A percentile compares a stretch with the other conserved stretches of the same genome.
These are phyloP conservation scores for Cercospora nicotianae DNA, from an alignment of 2,329 filamentous ascomycete genomes.

Conservation along the genomic window DNA sequence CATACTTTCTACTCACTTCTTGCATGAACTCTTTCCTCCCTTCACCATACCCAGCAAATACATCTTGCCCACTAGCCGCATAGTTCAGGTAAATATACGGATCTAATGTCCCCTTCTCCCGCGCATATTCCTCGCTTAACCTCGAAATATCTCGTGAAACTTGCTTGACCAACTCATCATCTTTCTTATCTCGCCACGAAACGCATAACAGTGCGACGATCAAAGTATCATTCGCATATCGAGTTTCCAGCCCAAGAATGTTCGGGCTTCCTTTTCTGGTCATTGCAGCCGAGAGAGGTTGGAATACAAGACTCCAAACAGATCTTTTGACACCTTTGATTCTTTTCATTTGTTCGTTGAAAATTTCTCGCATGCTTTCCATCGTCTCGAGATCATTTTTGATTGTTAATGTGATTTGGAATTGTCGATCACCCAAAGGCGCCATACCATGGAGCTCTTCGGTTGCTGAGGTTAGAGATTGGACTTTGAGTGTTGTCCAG, in stretches of 20 bases:
- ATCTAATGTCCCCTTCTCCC: not conserved
- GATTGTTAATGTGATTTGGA: not conserved
- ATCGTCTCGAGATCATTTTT: not conserved
- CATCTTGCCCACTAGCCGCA: slow-evolving; percentile 13
- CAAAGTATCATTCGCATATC: not conserved
- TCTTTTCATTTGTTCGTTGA: not conserved
- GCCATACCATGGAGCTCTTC: not conserved
- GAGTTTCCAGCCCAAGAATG: not conserved
- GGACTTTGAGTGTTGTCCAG: not conserved
- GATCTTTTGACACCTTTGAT: not conserved
- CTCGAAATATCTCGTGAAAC: not conserved
- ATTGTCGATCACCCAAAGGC: not conserved
- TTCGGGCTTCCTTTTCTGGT: not conserved
- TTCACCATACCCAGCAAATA: slow-evolving; percentile 13
- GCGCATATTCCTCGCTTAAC: not conserved
- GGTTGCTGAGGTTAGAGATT: not conserved
- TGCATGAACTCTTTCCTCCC: slow-evolving; percentile 10
- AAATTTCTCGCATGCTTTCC: not conserved
- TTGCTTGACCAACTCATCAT: slow-evolving; percentile 4
- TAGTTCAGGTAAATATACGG: slow-evolving; percentile 19
- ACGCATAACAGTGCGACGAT: not conserved
- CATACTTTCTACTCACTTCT: slow-evolving; percentile 15
- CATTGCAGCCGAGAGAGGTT: not conserved
- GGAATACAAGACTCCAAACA: not conserved
- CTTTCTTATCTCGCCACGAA: not conserved